Conservation (phyloP, 1,139 yeast genomes). For the Groenewaldozyma auringiensis region DNA sequence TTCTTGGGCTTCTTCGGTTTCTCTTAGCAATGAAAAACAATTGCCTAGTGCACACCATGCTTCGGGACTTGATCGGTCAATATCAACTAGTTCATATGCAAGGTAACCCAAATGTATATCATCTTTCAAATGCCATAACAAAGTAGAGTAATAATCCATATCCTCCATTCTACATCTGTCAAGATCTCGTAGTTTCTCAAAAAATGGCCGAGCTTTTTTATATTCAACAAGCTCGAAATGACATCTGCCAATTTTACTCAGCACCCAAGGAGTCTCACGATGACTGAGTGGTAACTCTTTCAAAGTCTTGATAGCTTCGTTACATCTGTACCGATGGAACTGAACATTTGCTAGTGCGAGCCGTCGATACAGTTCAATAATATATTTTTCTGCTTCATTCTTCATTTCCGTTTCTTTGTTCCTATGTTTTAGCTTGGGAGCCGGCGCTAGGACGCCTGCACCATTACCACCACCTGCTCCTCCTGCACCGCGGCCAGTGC, state of each 20-base stretch:
- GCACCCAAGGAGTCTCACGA: conserved; percentile 76
- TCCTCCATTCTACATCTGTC: conserved; percentile 82
- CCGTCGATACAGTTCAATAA: conserved; percentile 47
- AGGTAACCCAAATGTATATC: conserved; percentile 73
- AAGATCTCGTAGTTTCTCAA: conserved; percentile 50
- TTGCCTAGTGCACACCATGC: conserved; percentile 95
- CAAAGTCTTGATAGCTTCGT: conserved; percentile 66
- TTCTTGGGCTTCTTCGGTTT: conserved; percentile 83
- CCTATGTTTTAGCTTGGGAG: neutral
- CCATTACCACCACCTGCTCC: neutral
- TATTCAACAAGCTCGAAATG: conserved; percentile 87
- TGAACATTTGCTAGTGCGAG: conserved; percentile 63
- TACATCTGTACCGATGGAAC: conserved; percentile 65
- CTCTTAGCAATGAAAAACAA: conserved; percentile 72
- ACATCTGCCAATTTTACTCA: conserved; percentile 68
- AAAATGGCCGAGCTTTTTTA: conserved; percentile 61
- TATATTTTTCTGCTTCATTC: conserved; percentile 39
- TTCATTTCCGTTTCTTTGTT: neutral
- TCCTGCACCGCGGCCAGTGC: no score
- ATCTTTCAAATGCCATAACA: conserved; percentile 86
- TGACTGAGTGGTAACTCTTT: conserved; percentile 58
- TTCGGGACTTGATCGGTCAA: conserved; percentile 59
- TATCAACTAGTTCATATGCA: conserved; percentile 71
- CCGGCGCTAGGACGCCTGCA: neutral
- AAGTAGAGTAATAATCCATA: conserved; percentile 86